These are phyloP conservation scores for Solanum chiquidenum DNA, from an alignment of 257 asterid species.

Conservation along the genomic window DNA sequence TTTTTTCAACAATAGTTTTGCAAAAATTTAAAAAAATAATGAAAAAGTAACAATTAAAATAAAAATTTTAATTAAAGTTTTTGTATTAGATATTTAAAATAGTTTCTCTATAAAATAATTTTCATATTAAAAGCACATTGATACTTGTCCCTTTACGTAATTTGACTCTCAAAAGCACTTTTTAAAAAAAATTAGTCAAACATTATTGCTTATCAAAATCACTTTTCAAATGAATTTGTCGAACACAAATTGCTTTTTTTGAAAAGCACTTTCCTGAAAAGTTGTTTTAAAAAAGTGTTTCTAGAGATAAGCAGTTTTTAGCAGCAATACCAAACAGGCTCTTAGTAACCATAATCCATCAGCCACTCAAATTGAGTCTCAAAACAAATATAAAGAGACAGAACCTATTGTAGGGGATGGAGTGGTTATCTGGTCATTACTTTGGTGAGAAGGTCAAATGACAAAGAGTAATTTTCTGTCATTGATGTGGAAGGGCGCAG, in stretches of 20 bases:
- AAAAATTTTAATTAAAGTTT: neutral
- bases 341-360: neutral
- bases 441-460: neutral
- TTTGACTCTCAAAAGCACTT: neutral
- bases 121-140: neutral
- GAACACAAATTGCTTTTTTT: neutral
- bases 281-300: neutral
- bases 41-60: neutral
- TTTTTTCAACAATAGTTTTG: no score
- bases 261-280: no score
- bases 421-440: neutral
- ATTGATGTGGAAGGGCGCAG: neutral
- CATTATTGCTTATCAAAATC: neutral
- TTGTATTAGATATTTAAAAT: neutral
- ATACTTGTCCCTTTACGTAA: neutral
- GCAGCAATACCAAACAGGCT: neutral
- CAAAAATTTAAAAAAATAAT: no score
- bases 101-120: neutral
- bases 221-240: neutral
- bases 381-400: neutral
- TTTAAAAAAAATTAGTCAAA: neutral
- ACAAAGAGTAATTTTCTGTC: neutral
- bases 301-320: neutral
- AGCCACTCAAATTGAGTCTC: neutral
- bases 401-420: neutral